Evolutionary conservation across 192 early-diverging fungal species (phyloP), one percentile per base, ranked within the genome.

Genomic region (Rhizoclosmatium globosum): DNA sequence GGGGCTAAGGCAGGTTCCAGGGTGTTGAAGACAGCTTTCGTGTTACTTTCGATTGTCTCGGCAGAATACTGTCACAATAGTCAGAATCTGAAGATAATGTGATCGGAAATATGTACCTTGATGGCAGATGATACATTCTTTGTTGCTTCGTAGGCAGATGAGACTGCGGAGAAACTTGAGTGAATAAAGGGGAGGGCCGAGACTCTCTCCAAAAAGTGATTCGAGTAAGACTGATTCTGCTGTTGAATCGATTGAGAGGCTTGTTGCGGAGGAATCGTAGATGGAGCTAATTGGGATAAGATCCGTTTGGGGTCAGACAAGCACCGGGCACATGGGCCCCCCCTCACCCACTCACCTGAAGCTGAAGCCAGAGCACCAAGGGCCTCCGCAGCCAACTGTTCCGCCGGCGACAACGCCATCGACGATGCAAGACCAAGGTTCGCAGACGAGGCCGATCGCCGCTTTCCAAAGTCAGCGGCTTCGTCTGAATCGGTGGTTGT

Each of bases 121-220:
- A 93, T 80, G 21, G 90, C 85, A 79, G 83, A 68, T 82, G 82
- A 87, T 64, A 85, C 86, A 67, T 91, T 82, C 78, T 93, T 92
- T 15, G 92, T 91, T n/a, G 85, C 87, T 68, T 92, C 92, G 74
- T 96, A 96, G 11, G 91, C 92, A 6, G 86, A 86, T 44, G 74
- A 71, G 74, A 89, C 43, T 23, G 78, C 76, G 31, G 68, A 74
- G 15, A 95, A 74, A 0, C 92, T 91, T n/a, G 89, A 89, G 76
- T 92, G 94, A 47, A 97, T 92, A 7, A 96, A 60, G 11, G 94
- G 95, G 43, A 95, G 87, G 76, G 83, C 92, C 77, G 93, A 91
- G 67, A 97, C 91, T 48, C 94, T 89, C 67, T 87, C 85, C 68
- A 97, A 90, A 60, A 97, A 94, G 71, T 83, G 87, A 47, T 78